Evolutionary conservation across 805 yeast genomes (phyloP), one percentile per base, ranked within the genome.

Genomic region (Candida quercuum): DNA sequence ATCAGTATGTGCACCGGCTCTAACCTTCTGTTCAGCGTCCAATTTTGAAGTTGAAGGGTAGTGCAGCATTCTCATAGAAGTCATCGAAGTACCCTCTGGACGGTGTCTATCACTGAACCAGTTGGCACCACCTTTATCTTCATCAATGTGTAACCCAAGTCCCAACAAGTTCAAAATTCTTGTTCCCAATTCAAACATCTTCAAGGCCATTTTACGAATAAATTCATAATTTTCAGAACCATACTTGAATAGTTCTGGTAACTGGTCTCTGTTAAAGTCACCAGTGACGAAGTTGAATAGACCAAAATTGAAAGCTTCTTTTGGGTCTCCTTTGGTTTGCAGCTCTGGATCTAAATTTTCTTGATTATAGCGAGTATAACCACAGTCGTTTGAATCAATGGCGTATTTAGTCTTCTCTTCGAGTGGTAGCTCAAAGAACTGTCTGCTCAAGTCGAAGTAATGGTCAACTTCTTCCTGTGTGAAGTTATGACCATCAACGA

Each of bases 1-100:
- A 53, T 86, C 94, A 0, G 94, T 85, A 48, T 86, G 94, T 8
- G 94, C 93, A 29, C 94, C 95, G 5, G 93, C 93, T 37, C 86
- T 66, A 33, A 81, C 70, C 17, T 67, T 72, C 18, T 75, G 70
- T 41, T 76, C 77, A 8, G 78, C 75, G 36, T 61, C 67, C 12
- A 51, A 42, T 28, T 55, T 46, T 3, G 45, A 37, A 2, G 48
- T 32, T 61, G 59, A 72, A 1, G 93, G 94, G 51, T 85, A 85
- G 49, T 78, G 86, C 31, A 85, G 61, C 49, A 86, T 65, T 51
- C 95, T 64, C 51, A 86, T 72, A 0, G 86, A 73, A 3, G 86
- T 66, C 12, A 88, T 87, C 18, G 82, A 74, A 9, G 56, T 54
- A 35, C 69, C 64, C 13, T 60, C 61, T 0, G 78, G 71, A 25